Evolutionary conservation across 176 grass and related monocot species (phyloP).

Genomic region (Triticum aestivum): IWGSC_CS_RefSeq_v2.1 NC_057812.1:561986242-561986741

Average conservation of each 20-base stretch:
- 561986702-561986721: no score
- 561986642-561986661: no score
- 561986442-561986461: not conserved
- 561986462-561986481: constrained; percentile 3
- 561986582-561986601: not conserved
- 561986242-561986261: constrained; percentile 1
- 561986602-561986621: no score
- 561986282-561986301: not conserved
- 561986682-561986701: no score
- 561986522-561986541: not conserved
- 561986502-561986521: not conserved
- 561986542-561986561: not conserved
- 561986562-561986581: not conserved
- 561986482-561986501: not conserved
- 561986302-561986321: not conserved
- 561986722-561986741: no score
- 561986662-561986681: no score
- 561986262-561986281: not conserved
- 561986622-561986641: no score
- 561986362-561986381: constrained; percentile 21
- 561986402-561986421: constrained; percentile 20
- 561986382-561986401: constrained; percentile 24
- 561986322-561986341: not conserved
- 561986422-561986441: not conserved
- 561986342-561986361: constrained; percentile 38